These are phyloP conservation scores for Xylaria sp. DNA, from an alignment of 2,329 filamentous ascomycete species.

Conservation along the genomic window DNA sequence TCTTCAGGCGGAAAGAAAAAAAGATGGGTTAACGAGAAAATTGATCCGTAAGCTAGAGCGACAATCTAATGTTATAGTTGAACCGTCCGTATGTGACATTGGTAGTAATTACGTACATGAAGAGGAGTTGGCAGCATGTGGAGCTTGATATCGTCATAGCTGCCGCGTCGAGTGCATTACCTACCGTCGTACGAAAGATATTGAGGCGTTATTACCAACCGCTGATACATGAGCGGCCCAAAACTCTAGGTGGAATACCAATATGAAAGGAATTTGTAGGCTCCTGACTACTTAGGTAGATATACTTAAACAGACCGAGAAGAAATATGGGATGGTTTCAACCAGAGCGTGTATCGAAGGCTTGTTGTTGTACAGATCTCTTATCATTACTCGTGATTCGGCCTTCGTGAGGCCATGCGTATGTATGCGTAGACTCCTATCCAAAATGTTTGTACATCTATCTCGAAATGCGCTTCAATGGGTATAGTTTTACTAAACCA, in stretches of 20 bases:
- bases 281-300: not conserved
- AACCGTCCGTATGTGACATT: not conserved
- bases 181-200: not conserved
- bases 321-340: not conserved
- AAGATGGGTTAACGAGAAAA: too few species aligned
- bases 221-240: not conserved
- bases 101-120: not conserved
- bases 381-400: constrained; percentile 28
- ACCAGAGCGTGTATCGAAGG: not conserved
- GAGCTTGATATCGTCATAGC: constrained; percentile 9
- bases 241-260: too few species aligned
- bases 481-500: constrained; percentile 29
- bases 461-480: constrained; percentile 33
- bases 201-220: not conserved
- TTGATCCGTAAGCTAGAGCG: not conserved
- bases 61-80: not conserved
- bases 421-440: constrained; percentile 16
- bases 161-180: not conserved
- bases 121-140: constrained; percentile 6
- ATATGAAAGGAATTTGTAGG: too few species aligned
- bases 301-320: not conserved
- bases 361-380: constrained; percentile 12
- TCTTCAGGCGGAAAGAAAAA: too few species aligned
- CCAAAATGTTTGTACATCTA: constrained; percentile 35
- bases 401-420: constrained; percentile 10